A percentile compares a stretch with the other conserved stretches of the same genome.
Evolutionary conservation across 169 alveolate genomes (phyloP).

Genomic region (Eimeria acervulina): DNA sequence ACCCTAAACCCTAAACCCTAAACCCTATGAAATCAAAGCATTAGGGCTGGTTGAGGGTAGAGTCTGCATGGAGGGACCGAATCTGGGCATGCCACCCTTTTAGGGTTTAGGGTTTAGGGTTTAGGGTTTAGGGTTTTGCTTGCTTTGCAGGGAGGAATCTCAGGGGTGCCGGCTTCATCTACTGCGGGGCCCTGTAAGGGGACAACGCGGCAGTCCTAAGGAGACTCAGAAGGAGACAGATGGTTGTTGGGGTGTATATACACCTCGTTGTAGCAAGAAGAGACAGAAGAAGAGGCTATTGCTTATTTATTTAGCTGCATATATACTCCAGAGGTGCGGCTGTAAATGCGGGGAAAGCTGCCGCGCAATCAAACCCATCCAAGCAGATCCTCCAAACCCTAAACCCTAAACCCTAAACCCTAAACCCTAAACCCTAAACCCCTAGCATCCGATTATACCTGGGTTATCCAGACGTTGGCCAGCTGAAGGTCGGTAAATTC

Average conservation of each 20-base stretch:
- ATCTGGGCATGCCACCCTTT: not conserved
- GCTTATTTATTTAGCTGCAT: too few species aligned
- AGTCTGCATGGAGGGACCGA: not conserved
- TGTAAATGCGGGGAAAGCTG: too few species aligned
- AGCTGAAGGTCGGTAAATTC: constrained; percentile 83
- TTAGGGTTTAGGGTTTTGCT: constrained; percentile 55
- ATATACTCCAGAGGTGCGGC: too few species aligned
- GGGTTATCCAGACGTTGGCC: constrained; percentile 88
- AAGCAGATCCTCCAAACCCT: constrained; percentile 15
- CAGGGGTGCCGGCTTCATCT: constrained; percentile 76
- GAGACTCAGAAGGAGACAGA: constrained; percentile 71
- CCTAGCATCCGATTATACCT: not conserved
- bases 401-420: constrained; percentile 52
- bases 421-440: not conserved
- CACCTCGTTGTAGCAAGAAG: too few species aligned
- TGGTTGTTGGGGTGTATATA: not conserved
- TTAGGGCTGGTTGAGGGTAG: not conserved
- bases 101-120: constrained; percentile 60
- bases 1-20: constrained; percentile 53
- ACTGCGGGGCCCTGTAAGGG: constrained; percentile 75
- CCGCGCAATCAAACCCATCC: too few species aligned
- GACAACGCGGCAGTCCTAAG: constrained; percentile 87
- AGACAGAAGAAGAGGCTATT: too few species aligned
- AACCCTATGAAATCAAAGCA: not conserved
- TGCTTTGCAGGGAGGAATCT: constrained; percentile 82